Evolutionary conservation across 2,329 filamentous ascomycete genomes (phyloP).

Genomic region (Lasiodiplodia hormozganensis): DNA sequence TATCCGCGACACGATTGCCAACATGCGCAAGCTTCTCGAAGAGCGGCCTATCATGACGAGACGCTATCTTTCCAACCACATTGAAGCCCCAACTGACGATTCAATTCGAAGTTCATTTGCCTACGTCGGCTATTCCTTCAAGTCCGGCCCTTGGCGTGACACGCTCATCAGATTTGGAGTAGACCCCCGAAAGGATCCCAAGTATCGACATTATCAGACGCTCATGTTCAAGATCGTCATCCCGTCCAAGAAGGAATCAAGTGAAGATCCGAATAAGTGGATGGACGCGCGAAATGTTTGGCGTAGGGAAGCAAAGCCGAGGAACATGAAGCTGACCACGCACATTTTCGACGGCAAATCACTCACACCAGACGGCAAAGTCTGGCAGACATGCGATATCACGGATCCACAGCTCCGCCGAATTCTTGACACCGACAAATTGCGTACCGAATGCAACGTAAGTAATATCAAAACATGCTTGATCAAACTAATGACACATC

Average conservation of each 20-base stretch:
- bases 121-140: slow-evolving; percentile 91
- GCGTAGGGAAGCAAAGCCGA: slow-evolving; percentile 27
- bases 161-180: slow-evolving; percentile 84
- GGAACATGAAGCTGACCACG: slow-evolving; percentile 45
- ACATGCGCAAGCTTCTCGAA: slow-evolving; percentile 70
- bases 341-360: slow-evolving; percentile 85
- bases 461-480: slow-evolving; percentile 48
- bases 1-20: slow-evolving; percentile 68
- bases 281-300: slow-evolving; percentile 32
- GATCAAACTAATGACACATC: slow-evolving; percentile 47
- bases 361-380: slow-evolving; percentile 80
- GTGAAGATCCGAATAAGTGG: slow-evolving; percentile 32
- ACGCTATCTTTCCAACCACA: slow-evolving; percentile 77
- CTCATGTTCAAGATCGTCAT: slow-evolving; percentile 76
- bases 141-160: slow-evolving; percentile 90
- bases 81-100: slow-evolving; percentile 62
- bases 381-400: slow-evolving; percentile 95
- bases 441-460: slow-evolving; percentile 57
- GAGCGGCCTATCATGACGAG: slow-evolving; percentile 86
- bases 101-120: slow-evolving; percentile 77
- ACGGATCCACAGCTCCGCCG: slow-evolving; percentile 75
- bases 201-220: slow-evolving; percentile 85
- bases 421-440: slow-evolving; percentile 69
- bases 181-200: slow-evolving; percentile 79
- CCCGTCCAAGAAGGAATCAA: slow-evolving; percentile 18